Base-by-base conservation (phyloP, 108 stramenopile genomes). In the Fistulifera pelliculosa region DNA sequence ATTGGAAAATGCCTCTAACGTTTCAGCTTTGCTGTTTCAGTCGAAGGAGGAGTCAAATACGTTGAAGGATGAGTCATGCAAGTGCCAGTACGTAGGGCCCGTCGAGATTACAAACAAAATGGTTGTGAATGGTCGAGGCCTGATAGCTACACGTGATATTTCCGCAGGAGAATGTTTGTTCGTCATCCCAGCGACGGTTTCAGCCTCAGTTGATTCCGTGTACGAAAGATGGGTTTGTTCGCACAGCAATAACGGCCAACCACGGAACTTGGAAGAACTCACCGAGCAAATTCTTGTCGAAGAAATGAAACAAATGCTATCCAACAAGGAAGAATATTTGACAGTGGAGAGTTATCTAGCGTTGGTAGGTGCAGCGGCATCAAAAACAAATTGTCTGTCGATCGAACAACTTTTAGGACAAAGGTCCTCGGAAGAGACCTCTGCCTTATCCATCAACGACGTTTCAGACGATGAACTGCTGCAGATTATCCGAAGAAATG, bases 101-200 rank as follows among this genome's bases (percentile, higher is more conserved):
- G 28, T 54, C 31, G 28, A 11, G 22, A 50, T 54, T 28, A 17
- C 53, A 39, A 54, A 54, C n/a, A 38, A 31, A 39, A 8, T 28
- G 53, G 28, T 38, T 28, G 12, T 54, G 15, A 11, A 11, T 26
- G 27, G 66, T 5, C 62, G 66, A 19, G 88, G 88, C 6, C 60
- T 90, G 4, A 55, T 90, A 11, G 71, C 65, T 14, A 83, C 63
- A 16, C 56, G 62, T n/a, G 77, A 76, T 45, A 69, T 90, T n/a
- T 19, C 27, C 0, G 53, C 71, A 18, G 83, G 88, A 49, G 76
- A 75, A 52, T 79, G 79, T 56, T 54, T 90, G 12, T 85, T 90
- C 70, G 70, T 81, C 1, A 78, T 61, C 24, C 77, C 68, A 41
- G 68, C 88, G 13, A 66, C 73, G 10, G 51, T 79, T 8, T 59